Conservation (phyloP, 2,329 filamentous ascomycete species). For the Fusarium marasasianum region DNA sequence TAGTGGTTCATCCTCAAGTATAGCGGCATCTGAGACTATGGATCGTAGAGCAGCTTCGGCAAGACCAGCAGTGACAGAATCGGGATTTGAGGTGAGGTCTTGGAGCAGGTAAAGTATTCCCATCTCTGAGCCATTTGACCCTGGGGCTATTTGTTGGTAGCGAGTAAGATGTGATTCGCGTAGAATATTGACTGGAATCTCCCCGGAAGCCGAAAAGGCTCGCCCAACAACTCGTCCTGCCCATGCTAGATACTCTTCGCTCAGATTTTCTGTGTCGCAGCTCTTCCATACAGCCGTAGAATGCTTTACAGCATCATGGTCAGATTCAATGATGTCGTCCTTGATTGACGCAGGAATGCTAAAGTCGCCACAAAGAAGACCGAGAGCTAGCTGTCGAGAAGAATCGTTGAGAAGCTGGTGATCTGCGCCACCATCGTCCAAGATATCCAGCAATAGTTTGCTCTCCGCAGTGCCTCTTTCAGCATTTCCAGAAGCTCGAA, state of each 20-base stretch:
- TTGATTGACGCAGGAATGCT: conserved; percentile 55
- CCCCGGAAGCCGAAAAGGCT: conserved; percentile 80
- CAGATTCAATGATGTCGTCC: conserved; percentile 75
- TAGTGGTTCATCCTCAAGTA: conserved; percentile 58
- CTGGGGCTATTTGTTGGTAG: conserved; percentile 59
- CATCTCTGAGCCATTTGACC: conserved; percentile 67
- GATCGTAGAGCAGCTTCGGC: conserved; percentile 68
- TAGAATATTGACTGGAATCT: conserved; percentile 68
- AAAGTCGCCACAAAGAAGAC: conserved; percentile 80
- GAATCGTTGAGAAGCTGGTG: conserved; percentile 74
- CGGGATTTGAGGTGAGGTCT: conserved; percentile 67
- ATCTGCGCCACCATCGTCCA: conserved; percentile 74
- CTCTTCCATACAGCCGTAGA: conserved; percentile 80
- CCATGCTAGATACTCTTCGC: conserved; percentile 81
- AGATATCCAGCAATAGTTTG: conserved; percentile 78
- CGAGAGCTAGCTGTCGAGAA: conserved; percentile 75
- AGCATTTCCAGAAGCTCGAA: conserved; percentile 75
- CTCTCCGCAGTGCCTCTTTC: conserved; percentile 78
- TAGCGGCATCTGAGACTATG: conserved; percentile 63
- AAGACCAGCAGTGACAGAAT: conserved; percentile 65
- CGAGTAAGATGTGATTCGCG: conserved; percentile 66
- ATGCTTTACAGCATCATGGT: conserved; percentile 69
- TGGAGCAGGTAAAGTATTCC: conserved; percentile 70
- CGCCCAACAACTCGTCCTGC: conserved; percentile 84
- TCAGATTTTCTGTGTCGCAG: conserved; percentile 70